Conservation (phyloP, 2,329 filamentous ascomycete genomes). For the Fusarium sublunatum region DNA sequence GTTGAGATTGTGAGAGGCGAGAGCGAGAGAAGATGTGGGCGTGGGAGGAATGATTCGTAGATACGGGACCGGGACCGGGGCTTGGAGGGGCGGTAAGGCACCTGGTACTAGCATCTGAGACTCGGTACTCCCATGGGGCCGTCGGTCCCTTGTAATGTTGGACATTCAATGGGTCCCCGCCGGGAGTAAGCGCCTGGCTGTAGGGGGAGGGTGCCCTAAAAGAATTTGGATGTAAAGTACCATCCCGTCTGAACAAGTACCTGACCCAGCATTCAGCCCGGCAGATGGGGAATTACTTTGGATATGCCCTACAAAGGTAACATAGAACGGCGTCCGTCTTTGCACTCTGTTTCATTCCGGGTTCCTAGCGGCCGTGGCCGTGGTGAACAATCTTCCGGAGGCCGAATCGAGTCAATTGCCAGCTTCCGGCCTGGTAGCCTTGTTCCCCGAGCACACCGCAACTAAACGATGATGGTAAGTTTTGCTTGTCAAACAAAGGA, state of each 20-base stretch:
- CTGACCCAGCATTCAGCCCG: slow-evolving; percentile 24
- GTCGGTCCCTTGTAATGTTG: slow-evolving; percentile 18
- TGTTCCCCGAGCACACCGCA: slow-evolving; percentile 38
- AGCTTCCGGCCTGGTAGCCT: slow-evolving; percentile 25
- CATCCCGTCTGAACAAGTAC: slow-evolving; percentile 35
- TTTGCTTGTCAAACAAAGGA: slow-evolving; percentile 23
- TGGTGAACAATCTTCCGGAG: slow-evolving; percentile 25
- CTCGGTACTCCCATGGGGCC: slow-evolving; percentile 17
- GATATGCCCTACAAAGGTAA: too few species aligned
- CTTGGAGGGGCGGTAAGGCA: slow-evolving; percentile 29
- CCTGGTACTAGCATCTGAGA: slow-evolving; percentile 32
- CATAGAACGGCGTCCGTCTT: too few species aligned
- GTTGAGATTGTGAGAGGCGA: slow-evolving; percentile 33
- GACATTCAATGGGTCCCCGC: background rate
- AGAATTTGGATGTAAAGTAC: slow-evolving; percentile 4
- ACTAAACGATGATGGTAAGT: slow-evolving; percentile 15
- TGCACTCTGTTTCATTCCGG: slow-evolving; percentile 13
- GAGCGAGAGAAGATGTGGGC: slow-evolving; percentile 41
- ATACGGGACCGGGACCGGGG: slow-evolving; percentile 34
- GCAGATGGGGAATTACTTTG: slow-evolving; percentile 8
- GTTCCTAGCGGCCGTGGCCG: slow-evolving; percentile 38
- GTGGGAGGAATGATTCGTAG: slow-evolving; percentile 50
- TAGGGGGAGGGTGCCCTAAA: slow-evolving; percentile 19
- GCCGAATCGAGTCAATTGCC: slow-evolving; percentile 22
- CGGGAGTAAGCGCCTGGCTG: slow-evolving; percentile 5